These are phyloP conservation scores for Hypholoma sublateritium DNA, from an alignment of 768 basidiomycete genomes.

Conservation along the genomic window DNA sequence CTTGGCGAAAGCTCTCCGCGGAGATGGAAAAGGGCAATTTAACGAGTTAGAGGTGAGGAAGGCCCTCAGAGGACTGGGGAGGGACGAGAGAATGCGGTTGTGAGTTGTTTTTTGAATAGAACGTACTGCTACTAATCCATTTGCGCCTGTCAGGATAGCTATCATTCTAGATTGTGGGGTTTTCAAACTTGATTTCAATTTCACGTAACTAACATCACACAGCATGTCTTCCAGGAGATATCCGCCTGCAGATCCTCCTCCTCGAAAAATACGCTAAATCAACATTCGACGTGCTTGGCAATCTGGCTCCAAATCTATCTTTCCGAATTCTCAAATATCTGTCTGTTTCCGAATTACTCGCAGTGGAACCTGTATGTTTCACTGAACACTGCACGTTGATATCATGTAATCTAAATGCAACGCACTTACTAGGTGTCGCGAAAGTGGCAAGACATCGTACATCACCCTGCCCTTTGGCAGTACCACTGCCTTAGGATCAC, in stretches of 20 bases:
- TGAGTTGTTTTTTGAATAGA: slow-evolving; percentile 36
- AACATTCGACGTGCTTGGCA: slow-evolving; percentile 80
- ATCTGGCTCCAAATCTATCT: slow-evolving; percentile 63
- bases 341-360: slow-evolving; percentile 61
- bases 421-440: slow-evolving; percentile 36
- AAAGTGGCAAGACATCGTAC: slow-evolving; percentile 44
- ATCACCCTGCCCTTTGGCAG: slow-evolving; percentile 75
- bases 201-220: too few species aligned
- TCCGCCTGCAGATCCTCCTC: slow-evolving; percentile 78
- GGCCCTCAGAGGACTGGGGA: slow-evolving; percentile 57
- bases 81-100: slow-evolving; percentile 75
- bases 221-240: slow-evolving; percentile 85
- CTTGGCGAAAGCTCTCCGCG: slow-evolving; percentile 44
- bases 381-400: slow-evolving; percentile 16
- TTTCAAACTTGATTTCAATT: background rate
- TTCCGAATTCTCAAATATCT: slow-evolving; percentile 59
- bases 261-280: slow-evolving; percentile 83
- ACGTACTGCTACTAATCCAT: slow-evolving; percentile 1
- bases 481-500: slow-evolving; percentile 76
- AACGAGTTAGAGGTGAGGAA: slow-evolving; percentile 70
- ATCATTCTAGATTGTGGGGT: slow-evolving; percentile 61
- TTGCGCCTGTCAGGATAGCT: slow-evolving; percentile 41
- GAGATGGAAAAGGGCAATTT: slow-evolving; percentile 61
- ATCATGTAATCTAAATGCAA: slow-evolving; percentile 33
- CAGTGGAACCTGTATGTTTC: slow-evolving; percentile 49